These are phyloP conservation scores for Coemansia sp. DNA, from an alignment of 192 early-diverging fungal species.

Conservation along the genomic window DNA sequence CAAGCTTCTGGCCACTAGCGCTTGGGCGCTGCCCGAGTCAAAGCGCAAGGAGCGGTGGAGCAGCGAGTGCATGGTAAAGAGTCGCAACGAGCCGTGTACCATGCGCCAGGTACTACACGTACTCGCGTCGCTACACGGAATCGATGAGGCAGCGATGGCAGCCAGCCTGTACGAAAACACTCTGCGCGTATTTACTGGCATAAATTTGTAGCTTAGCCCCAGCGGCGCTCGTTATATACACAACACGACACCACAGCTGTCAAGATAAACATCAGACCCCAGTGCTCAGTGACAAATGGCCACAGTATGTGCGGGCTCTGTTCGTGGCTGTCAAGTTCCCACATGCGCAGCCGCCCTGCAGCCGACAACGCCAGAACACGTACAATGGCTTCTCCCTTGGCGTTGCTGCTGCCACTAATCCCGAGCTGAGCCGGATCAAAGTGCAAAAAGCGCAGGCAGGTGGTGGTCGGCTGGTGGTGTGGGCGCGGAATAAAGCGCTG, in stretches of 20 bases:
- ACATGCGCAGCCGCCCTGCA: slow-evolving; percentile 34
- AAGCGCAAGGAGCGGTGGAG: slow-evolving; percentile 72
- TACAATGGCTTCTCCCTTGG: slow-evolving; percentile 1
- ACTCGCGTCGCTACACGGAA: slow-evolving; percentile 60
- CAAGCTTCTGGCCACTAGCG: slow-evolving; percentile 50
- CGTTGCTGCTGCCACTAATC: too few relatives aligned
- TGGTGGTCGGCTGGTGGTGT: slow-evolving; percentile 31
- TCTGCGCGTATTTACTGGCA: slow-evolving; percentile 56
- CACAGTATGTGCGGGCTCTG: slow-evolving; percentile 49
- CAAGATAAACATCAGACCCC: slow-evolving; percentile 52
- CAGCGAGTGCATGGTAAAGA: slow-evolving; percentile 64
- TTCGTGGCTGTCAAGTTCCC: slow-evolving; percentile 45
- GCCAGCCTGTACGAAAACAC: slow-evolving; percentile 67
- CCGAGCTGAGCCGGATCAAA: slow-evolving; percentile 38
- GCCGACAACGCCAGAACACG: slow-evolving; percentile 34
- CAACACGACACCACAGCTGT: slow-evolving; percentile 44
- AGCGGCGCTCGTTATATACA: slow-evolving; percentile 51
- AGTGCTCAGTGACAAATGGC: slow-evolving; percentile 51
- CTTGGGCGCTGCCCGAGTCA: slow-evolving; percentile 38
- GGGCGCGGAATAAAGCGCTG: slow-evolving; percentile 35
- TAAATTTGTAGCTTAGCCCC: slow-evolving; percentile 19
- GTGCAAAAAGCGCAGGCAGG: slow-evolving; percentile 44
- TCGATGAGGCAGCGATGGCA: slow-evolving; percentile 56
- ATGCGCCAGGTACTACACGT: slow-evolving; percentile 72
- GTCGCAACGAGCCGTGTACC: slow-evolving; percentile 80